These are phyloP conservation scores for Orbilia oligospora DNA, from an alignment of 2,329 filamentous ascomycete species.

Conservation along the genomic window DNA sequence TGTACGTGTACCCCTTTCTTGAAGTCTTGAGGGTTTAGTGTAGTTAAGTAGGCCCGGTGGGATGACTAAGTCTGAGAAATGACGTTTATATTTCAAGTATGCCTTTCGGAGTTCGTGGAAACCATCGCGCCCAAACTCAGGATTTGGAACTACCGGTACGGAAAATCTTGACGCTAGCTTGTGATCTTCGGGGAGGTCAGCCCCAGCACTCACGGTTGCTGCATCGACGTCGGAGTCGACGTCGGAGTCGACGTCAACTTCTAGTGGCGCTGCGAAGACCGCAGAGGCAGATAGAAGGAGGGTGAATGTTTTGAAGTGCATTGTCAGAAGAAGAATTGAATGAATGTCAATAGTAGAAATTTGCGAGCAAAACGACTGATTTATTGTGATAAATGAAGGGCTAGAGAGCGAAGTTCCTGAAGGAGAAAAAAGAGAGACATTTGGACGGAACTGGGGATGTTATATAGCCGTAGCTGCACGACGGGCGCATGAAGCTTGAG, in stretches of 20 bases:
- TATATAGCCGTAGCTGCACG: slow-evolving; percentile 13
- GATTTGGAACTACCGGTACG: slow-evolving; percentile 39
- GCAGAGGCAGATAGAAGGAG: slow-evolving; percentile 30
- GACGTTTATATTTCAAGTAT: slow-evolving; percentile 46
- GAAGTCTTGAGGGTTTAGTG: slow-evolving; percentile 32
- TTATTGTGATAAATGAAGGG: neutral
- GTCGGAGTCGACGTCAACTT: slow-evolving; percentile 3
- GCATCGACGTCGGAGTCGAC: neutral
- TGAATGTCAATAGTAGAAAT: no score
- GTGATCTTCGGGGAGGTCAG: neutral
- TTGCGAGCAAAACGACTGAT: neutral
- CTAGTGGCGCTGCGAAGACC: slow-evolving; percentile 22
- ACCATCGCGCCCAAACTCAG: slow-evolving; percentile 45
- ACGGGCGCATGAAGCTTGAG: neutral
- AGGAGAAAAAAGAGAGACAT: slow-evolving; percentile 17
- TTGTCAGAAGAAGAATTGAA: neutral
- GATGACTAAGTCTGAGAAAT: slow-evolving; percentile 46
- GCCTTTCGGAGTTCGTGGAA: slow-evolving; percentile 49
- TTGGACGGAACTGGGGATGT: neutral
- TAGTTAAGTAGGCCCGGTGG: slow-evolving; percentile 47
- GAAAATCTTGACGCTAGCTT: slow-evolving; percentile 28
- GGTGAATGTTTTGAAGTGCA: slow-evolving; percentile 40
- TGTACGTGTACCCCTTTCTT: slow-evolving; percentile 26
- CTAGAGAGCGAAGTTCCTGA: neutral
- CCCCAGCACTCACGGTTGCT: neutral